phyloP scores from a whole-genome alignment of 2,329 filamentous ascomycete genomes.

The Elsinoe arachidis region DNA sequence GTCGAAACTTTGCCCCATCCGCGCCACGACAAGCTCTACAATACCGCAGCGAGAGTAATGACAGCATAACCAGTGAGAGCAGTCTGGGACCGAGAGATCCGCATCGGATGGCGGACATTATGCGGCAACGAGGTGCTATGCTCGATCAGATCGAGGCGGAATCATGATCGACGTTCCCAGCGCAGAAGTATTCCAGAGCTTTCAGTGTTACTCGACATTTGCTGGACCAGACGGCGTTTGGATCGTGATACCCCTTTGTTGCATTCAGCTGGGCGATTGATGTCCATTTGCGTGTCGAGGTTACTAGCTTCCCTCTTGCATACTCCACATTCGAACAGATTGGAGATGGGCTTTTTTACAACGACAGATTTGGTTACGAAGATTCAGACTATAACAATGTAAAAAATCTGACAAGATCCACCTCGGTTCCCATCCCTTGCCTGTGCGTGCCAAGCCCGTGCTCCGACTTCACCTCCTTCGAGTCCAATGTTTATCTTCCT shows the following conservation, averaged over 20 bases:
- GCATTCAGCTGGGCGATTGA: background rate
- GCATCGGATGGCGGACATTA: background rate
- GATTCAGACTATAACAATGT: background rate
- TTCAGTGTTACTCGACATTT: background rate
- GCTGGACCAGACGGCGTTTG: background rate
- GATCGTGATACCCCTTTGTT: background rate
- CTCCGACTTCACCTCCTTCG: slow-evolving; percentile 1
- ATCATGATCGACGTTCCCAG: background rate
- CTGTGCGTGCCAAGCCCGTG: slow-evolving; percentile 1
- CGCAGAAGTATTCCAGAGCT: background rate
- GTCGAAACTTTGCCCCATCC: background rate
- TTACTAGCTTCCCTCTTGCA: background rate
- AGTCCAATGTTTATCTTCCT: background rate
- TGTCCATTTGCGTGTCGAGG: background rate
- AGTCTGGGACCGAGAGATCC: background rate
- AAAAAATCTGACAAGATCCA: background rate
- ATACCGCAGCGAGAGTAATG: slow-evolving; percentile 11
- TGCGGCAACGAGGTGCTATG: slow-evolving; percentile 3
- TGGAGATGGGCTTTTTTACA: background rate
- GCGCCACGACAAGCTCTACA: slow-evolving; percentile 5
- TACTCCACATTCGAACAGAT: background rate
- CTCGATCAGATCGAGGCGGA: slow-evolving; percentile 11
- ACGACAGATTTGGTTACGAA: background rate
- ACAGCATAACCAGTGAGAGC: background rate
- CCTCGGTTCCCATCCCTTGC: background rate